A percentile compares a stretch with the other conserved stretches of the same genome.
Evolutionary conservation across 1,284 basidiomycete species (phyloP).

Genomic region (Coniferiporia weirii): DNA sequence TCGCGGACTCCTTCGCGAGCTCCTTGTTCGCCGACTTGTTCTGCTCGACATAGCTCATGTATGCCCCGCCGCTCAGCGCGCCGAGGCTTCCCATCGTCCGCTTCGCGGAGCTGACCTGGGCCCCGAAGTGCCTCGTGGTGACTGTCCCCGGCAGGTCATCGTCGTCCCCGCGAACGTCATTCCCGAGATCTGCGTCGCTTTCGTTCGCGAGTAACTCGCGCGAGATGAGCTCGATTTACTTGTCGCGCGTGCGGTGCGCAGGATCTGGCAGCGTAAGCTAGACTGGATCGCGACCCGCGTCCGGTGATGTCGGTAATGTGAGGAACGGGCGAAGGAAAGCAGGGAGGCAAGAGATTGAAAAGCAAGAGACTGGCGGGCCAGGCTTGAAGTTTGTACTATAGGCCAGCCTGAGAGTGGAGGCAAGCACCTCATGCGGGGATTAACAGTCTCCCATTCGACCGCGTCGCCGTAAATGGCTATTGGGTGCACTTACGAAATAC

Average conservation of each 20-base stretch:
- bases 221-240: conserved; percentile 93
- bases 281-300: too few relatives aligned
- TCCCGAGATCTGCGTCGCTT: conserved; percentile 84
- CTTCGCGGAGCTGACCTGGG: conserved; percentile 48
- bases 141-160: conserved; percentile 78
- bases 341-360: too few relatives aligned
- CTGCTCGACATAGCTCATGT: conserved; percentile 89
- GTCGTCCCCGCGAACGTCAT: conserved; percentile 68
- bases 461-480: too few relatives aligned
- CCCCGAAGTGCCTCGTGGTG: conserved; percentile 71
- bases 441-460: too few relatives aligned
- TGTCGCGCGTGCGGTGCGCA: conserved; percentile 86
- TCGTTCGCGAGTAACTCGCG: conserved; percentile 91
- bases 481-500: too few relatives aligned
- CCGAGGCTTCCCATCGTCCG: conserved; percentile 83
- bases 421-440: too few relatives aligned
- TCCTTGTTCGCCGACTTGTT: conserved; percentile 88
- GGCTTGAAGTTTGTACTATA: too few relatives aligned
- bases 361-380: too few relatives aligned
- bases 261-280: conserved; percentile 82
- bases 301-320: too few relatives aligned
- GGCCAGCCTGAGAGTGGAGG: too few relatives aligned
- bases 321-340: too few relatives aligned
- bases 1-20: conserved; percentile 55
- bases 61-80: too few relatives aligned